Conservation (phyloP, 768 basidiomycete species). For the Tylopilus sp. region DNA sequence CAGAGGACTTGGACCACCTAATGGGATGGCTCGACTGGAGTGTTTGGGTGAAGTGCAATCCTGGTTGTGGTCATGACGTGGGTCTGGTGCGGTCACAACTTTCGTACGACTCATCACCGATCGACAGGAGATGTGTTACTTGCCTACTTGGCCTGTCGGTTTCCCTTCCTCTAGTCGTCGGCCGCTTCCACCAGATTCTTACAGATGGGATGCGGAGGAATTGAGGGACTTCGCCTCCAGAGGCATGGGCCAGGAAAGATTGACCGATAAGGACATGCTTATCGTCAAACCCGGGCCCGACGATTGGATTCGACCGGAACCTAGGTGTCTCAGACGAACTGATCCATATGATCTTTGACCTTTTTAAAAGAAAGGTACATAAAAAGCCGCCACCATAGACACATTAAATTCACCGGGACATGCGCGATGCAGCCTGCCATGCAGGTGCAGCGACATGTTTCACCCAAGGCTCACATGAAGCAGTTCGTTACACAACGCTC, state of each 20-base stretch:
- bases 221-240: not conserved
- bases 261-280: not conserved
- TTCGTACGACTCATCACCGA: not conserved
- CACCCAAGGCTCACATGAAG: too few species aligned
- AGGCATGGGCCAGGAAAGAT: not conserved
- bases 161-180: not conserved
- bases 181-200: not conserved
- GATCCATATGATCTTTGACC: conserved; percentile 1
- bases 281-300: not conserved
- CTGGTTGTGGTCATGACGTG: conserved; percentile 45
- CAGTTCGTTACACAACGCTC: too few species aligned
- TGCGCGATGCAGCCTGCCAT: too few species aligned
- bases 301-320: conserved; percentile 23
- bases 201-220: too few species aligned
- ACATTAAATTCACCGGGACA: too few species aligned
- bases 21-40: conserved; percentile 55
- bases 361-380: not conserved
- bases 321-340: conserved; percentile 16
- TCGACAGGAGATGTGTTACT: conserved; percentile 24
- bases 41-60: conserved; percentile 46
- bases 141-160: conserved; percentile 24
- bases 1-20: conserved; percentile 30
- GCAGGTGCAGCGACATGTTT: too few species aligned
- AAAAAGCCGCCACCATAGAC: too few species aligned
- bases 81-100: conserved; percentile 4